Evolutionary conservation across 2,329 filamentous ascomycete species (phyloP), one percentile per base, ranked within the genome.

Genomic region (Sporothrix curviconia): DNA sequence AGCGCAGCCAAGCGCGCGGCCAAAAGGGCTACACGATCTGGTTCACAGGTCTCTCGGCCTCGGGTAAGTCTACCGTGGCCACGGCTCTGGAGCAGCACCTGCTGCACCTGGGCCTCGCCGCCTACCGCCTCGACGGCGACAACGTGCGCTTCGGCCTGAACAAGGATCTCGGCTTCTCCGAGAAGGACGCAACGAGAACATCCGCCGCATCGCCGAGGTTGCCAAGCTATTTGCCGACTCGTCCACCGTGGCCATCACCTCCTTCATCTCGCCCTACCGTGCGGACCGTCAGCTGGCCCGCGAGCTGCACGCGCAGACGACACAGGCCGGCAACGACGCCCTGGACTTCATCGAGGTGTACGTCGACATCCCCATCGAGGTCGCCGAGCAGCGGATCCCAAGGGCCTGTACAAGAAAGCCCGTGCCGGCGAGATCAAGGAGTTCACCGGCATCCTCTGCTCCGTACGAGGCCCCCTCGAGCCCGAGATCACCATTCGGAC

Each of bases 121-220:
- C 92, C 60, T 99, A 99, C 82, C 86, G 94, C 55, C 86, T 99
- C 30, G 94, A 99, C 74, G 94, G 92, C 68, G 94, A 99, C 82
- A 99, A 99, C 75, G 87, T 99, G 64, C 92, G 94, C 61, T 96
- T 97, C 77, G 94, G 94, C 15, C 81, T 99, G 65, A 99, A 97
- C 84, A 95, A 95, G 76, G 92, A 97, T 77, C 82, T 99, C 11
- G 92, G 92, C 15, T 99, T 97, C 79, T 88, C 84, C 63, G 92
- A 96, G 70, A 84, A 85, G 69, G 92, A 96, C 78, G 94, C 66
- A 95, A 92, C 71, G 94, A 99, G 81, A 99, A 99, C 78, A 99
- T 99, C 70, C 85, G 94, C 60, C 86, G 94, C 63, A 96, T 99
- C 68, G 90, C 89, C 56, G 92, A 99, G 80, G 79, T 97, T 42